phyloP scores from a whole-genome alignment of 2,329 filamentous ascomycete species.

The Albifimbria verrucaria region DNA sequence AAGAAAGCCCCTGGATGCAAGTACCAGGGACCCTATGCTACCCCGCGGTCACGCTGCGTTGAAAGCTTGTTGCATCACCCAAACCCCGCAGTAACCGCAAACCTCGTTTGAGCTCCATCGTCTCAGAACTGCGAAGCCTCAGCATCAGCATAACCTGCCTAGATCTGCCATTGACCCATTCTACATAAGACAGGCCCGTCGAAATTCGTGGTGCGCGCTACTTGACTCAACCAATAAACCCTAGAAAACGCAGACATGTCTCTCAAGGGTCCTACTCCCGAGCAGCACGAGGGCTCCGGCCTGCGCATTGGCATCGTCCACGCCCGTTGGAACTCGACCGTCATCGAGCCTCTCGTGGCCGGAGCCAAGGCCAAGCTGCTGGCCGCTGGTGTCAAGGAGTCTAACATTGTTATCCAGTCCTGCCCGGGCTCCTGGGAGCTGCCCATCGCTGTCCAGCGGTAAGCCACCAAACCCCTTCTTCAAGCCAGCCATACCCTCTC shows the following conservation, averaged over 20 bases:
- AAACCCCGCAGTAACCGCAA: not conserved
- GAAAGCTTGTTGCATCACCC: not conserved
- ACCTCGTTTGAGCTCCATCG: not conserved
- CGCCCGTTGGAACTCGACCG: conserved; percentile 87
- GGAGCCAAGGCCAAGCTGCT: conserved; percentile 78
- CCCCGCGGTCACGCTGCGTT: not conserved
- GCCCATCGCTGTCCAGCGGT: conserved; percentile 85
- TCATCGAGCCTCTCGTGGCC: conserved; percentile 81
- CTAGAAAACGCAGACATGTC: conserved; percentile 29
- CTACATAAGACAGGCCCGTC: not conserved
- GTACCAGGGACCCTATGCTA: not conserved
- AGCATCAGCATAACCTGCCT: too few relatives aligned
- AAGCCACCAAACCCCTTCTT: conserved; percentile 24
- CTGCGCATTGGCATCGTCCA: conserved; percentile 94
- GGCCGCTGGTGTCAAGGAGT: conserved; percentile 75
- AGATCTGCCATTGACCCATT: too few relatives aligned
- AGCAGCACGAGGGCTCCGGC: conserved; percentile 63
- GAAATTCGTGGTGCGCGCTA: too few relatives aligned
- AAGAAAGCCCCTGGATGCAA: not conserved
- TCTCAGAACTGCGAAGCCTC: not conserved
- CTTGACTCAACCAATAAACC: not conserved
- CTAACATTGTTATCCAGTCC: conserved; percentile 84
- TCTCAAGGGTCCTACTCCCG: conserved; percentile 54
- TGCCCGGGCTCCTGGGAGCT: conserved; percentile 95
- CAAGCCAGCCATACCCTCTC: not conserved